phyloP scores from a whole-genome alignment of 2,329 filamentous ascomycete species.

The Botrytis paeoniae region DNA sequence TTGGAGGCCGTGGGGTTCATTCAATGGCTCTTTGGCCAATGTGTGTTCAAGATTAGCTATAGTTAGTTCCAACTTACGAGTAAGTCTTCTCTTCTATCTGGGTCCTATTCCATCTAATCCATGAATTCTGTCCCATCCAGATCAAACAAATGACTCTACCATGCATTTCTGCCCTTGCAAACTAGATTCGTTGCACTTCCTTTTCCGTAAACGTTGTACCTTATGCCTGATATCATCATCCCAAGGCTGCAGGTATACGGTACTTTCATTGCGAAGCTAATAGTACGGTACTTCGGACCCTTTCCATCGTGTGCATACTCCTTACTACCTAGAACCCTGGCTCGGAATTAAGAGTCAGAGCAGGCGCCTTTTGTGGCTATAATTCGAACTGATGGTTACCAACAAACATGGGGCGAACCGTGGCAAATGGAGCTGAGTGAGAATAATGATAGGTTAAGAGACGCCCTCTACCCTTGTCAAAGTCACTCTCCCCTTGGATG shows the following conservation, averaged over 20 bases:
- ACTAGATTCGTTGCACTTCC: neutral
- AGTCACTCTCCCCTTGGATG: neutral
- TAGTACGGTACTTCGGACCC: neutral
- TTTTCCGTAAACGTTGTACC: neutral
- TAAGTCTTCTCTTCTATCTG: neutral
- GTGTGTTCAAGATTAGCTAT: neutral
- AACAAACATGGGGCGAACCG: conserved; percentile 8
- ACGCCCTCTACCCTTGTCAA: neutral
- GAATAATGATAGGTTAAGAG: conserved; percentile 14
- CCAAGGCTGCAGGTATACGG: conserved; percentile 1
- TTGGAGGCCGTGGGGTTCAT: neutral
- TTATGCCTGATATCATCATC: conserved; percentile 1
- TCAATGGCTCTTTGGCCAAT: neutral
- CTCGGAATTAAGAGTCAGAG: neutral
- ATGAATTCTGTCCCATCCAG: neutral
- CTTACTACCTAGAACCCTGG: neutral
- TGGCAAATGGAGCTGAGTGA: conserved; percentile 4
- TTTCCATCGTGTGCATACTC: neutral
- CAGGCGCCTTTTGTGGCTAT: conserved; percentile 17
- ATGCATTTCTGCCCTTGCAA: neutral
- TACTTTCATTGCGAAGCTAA: neutral
- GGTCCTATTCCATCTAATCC: neutral
- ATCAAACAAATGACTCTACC: conserved; percentile 1
- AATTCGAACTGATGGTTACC: conserved; percentile 3
- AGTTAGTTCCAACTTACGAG: neutral